These are phyloP conservation scores for Flaveria trinervia DNA, from an alignment of 129 eudicot genomes.

Conservation along the genomic window DNA sequence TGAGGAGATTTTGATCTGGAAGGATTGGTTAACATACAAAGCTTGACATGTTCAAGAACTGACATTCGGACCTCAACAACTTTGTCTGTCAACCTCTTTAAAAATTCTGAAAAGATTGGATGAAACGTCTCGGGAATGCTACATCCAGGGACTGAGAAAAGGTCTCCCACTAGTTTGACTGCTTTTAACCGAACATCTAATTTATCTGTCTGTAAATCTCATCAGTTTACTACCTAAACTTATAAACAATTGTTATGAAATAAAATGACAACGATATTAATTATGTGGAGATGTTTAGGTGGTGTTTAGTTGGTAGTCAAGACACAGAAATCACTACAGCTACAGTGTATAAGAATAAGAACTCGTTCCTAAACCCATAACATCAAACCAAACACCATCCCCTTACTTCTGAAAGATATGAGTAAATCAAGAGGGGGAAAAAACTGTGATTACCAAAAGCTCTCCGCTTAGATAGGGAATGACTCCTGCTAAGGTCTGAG, in stretches of 20 bases:
- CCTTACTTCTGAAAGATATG: background rate
- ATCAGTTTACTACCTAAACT: constrained; percentile 25
- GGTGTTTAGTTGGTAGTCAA: background rate
- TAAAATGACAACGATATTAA: constrained; percentile 13
- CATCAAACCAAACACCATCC: background rate
- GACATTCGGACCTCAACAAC: constrained; percentile 84
- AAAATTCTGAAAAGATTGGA: constrained; percentile 77
- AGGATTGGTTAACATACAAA: constrained; percentile 77
- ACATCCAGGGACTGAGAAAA: constrained; percentile 74
- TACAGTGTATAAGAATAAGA: background rate
- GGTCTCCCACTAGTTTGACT: constrained; percentile 79
- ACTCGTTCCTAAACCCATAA: background rate
- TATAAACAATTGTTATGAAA: constrained; percentile 16
- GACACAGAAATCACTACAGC: background rate
- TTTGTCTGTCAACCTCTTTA: constrained; percentile 88
- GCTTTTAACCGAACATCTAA: constrained; percentile 76
- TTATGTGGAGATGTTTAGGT: constrained; percentile 3
- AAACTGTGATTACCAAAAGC: constrained; percentile 67
- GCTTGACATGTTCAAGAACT: constrained; percentile 76
- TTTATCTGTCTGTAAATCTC: constrained; percentile 67
- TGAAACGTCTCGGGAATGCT: constrained; percentile 66
- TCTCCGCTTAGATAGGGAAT: constrained; percentile 89
- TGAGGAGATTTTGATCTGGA: constrained; percentile 74
- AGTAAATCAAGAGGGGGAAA: background rate
- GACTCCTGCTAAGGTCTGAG: constrained; percentile 78